Conservation (phyloP, 805 yeast species). For the Kazachstania psychrophila region DNA sequence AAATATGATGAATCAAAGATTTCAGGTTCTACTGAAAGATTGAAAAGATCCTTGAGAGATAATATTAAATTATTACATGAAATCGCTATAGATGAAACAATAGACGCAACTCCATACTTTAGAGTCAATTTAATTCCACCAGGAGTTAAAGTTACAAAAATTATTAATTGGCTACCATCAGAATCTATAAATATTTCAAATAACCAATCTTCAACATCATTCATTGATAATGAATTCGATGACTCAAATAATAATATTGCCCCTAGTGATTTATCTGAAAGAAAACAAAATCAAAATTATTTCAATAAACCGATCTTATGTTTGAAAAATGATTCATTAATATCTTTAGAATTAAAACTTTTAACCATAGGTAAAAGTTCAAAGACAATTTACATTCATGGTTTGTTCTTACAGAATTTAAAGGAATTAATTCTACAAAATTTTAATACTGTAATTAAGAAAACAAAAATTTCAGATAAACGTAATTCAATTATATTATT, state of each 20-base stretch:
- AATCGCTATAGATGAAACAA: slow-evolving; percentile 14
- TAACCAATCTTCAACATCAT: not conserved
- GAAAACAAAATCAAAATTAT: not conserved
- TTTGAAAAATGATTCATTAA: slow-evolving; percentile 14
- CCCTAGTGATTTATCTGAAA: slow-evolving; percentile 1
- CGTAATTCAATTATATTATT: slow-evolving; percentile 5
- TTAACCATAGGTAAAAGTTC: slow-evolving; percentile 6
- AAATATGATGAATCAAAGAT: slow-evolving; percentile 15
- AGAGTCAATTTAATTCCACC: slow-evolving; percentile 19
- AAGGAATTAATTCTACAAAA: slow-evolving; percentile 5
- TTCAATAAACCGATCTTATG: slow-evolving; percentile 16
- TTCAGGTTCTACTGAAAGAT: slow-evolving; percentile 10
- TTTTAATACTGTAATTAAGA: not conserved
- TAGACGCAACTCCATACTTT: slow-evolving; percentile 20
- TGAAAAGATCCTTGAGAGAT: slow-evolving; percentile 7
- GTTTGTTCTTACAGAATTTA: slow-evolving; percentile 18
- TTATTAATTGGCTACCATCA: slow-evolving; percentile 21
- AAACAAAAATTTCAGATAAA: slow-evolving; percentile 6
- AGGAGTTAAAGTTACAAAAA: slow-evolving; percentile 12
- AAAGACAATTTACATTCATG: slow-evolving; percentile 14
- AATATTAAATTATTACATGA: slow-evolving; percentile 14
- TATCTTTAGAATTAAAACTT: slow-evolving; percentile 13
- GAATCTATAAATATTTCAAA: not conserved
- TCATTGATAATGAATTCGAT: not conserved
- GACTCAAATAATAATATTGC: slow-evolving; percentile 1